Evolutionary conservation across 306 rosid species (phyloP).

Genomic region (Trichosanthes truncata): DNA sequence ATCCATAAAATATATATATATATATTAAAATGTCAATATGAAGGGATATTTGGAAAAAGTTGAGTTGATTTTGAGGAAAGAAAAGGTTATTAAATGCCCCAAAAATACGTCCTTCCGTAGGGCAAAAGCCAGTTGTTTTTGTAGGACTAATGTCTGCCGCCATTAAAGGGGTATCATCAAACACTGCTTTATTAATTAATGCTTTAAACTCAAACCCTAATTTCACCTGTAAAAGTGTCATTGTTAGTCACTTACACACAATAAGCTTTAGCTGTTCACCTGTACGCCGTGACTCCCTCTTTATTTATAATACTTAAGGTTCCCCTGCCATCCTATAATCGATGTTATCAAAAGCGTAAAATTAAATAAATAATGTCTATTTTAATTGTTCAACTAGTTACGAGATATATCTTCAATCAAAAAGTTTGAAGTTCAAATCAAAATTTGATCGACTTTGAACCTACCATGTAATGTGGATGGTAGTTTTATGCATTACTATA

Average conservation of each 20-base stretch:
- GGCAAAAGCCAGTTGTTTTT: neutral
- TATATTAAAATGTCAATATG: neutral
- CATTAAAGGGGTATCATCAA: neutral
- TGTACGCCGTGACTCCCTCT: neutral
- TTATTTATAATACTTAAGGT: neutral
- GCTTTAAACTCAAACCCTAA: slow-evolving; percentile 2
- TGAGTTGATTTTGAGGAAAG: neutral
- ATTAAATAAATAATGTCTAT: too few relatives aligned
- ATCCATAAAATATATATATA: neutral
- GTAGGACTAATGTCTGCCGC: neutral
- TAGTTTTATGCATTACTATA: neutral
- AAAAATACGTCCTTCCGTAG: neutral
- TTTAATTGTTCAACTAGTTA: neutral
- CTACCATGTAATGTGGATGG: too few relatives aligned
- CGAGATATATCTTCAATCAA: neutral
- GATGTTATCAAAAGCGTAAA: neutral
- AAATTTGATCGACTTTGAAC: too few relatives aligned
- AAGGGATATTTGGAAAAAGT: neutral
- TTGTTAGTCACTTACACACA: neutral
- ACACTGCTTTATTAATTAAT: neutral
- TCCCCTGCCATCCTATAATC: neutral
- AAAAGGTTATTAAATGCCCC: neutral
- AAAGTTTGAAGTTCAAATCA: neutral
- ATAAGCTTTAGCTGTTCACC: neutral
- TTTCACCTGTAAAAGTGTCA: neutral